Evolutionary conservation across 2,329 filamentous ascomycete species (phyloP).

Genomic region (Monosporascus sp.): DNA sequence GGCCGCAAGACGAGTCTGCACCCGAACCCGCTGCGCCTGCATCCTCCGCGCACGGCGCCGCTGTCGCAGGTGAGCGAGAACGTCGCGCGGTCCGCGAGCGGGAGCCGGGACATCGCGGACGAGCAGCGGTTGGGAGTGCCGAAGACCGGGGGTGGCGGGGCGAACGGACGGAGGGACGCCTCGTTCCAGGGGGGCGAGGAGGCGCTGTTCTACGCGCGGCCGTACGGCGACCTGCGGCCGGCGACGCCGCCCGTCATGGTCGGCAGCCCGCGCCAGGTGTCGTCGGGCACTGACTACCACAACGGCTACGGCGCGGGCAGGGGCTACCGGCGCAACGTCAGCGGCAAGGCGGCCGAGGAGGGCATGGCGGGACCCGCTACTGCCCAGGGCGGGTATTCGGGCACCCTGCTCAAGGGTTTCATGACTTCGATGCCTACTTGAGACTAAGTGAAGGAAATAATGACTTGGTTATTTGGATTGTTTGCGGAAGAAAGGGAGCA

Average conservation of each 20-base stretch:
- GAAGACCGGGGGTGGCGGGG: conserved; percentile 13
- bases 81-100: conserved; percentile 32
- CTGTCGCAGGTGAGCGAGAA: conserved; percentile 43
- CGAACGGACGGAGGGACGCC: conserved; percentile 28
- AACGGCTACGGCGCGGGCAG: conserved; percentile 20
- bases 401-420: not conserved
- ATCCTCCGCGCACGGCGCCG: conserved; percentile 35
- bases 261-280: conserved; percentile 47
- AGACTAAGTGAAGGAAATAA: no score
- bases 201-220: conserved; percentile 44
- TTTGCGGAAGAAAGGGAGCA: not conserved
- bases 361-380: conserved; percentile 42
- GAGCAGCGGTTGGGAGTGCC: conserved; percentile 17
- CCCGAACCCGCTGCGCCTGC: conserved; percentile 49
- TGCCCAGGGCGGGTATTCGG: not conserved
- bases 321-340: conserved; percentile 54
- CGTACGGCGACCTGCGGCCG: conserved; percentile 53
- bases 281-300: conserved; percentile 54
- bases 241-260: conserved; percentile 50
- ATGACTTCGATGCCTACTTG: not conserved
- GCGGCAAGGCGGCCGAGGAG: conserved; percentile 69
- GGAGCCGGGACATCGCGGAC: conserved; percentile 42
- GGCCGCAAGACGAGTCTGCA: conserved; percentile 25
- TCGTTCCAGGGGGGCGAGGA: conserved; percentile 45
- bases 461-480: no score